A percentile compares a stretch with the other conserved stretches of the same genome.
Evolutionary conservation across 768 basidiomycete species (phyloP).

Genomic region (Ramaria rubella): DNA sequence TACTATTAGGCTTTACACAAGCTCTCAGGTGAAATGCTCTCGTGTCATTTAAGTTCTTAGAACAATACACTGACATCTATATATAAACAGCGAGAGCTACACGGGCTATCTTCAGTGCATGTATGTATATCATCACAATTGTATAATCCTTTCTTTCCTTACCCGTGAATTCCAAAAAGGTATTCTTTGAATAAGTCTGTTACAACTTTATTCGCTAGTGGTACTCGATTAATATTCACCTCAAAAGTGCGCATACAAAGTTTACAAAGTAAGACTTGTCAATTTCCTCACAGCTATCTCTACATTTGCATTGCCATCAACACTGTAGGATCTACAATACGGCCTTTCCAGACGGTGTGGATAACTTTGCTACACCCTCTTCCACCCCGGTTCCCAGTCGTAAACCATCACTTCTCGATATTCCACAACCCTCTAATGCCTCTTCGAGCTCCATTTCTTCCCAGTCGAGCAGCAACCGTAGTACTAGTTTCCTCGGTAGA

Average conservation of each 20-base stretch:
- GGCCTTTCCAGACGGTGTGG: conserved; percentile 57
- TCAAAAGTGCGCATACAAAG: conserved; percentile 52
- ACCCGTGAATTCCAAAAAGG: conserved; percentile 19
- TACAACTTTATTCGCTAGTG: not conserved
- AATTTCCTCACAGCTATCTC: too few relatives aligned
- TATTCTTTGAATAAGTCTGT: conserved; percentile 51
- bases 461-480: not conserved
- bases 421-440: conserved; percentile 10
- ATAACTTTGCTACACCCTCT: conserved; percentile 35
- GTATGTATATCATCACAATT: conserved; percentile 32
- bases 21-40: conserved; percentile 50
- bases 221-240: not conserved
- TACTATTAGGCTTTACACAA: conserved; percentile 64
- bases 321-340: conserved; percentile 54
- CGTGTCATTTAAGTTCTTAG: not conserved
- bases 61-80: not conserved
- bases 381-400: conserved; percentile 24
- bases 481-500: conserved; percentile 22
- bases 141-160: too few relatives aligned
- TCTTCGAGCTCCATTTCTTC: conserved; percentile 16
- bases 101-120: conserved; percentile 75
- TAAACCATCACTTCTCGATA: not conserved
- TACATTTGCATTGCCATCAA: conserved; percentile 10
- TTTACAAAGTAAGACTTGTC: conserved; percentile 57
- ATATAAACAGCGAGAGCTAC: conserved; percentile 57